Conservation (phyloP, 768 basidiomycete genomes). For the Fomitopsis serialis region DNA sequence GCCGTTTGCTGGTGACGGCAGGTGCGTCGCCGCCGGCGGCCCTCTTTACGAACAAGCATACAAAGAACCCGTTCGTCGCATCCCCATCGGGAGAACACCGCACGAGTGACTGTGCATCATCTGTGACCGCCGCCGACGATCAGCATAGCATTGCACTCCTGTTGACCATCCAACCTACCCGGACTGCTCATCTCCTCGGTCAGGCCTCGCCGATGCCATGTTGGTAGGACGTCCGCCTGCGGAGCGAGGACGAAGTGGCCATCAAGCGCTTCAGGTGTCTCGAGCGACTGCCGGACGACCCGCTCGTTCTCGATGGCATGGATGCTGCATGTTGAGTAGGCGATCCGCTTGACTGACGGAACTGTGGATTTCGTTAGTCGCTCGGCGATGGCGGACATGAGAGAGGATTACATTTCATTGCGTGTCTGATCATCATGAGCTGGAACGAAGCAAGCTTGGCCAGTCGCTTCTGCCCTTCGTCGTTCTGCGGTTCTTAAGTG, state of each 20-base stretch:
- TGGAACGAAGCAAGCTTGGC: slow-evolving; percentile 86
- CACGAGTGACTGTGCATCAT: slow-evolving; percentile 52
- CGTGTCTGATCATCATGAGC: slow-evolving; percentile 85
- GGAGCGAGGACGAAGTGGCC: slow-evolving; percentile 67
- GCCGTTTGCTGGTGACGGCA: slow-evolving; percentile 1
- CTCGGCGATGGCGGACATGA: background rate
- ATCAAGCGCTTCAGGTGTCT: slow-evolving; percentile 58
- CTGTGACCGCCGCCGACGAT: slow-evolving; percentile 26
- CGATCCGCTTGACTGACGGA: slow-evolving; percentile 71
- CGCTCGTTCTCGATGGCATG: slow-evolving; percentile 90
- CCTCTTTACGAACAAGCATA: slow-evolving; percentile 75
- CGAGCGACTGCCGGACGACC: slow-evolving; percentile 73
- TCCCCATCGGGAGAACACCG: slow-evolving; percentile 81
- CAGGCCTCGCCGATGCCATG: slow-evolving; percentile 80
- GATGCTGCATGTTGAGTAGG: slow-evolving; percentile 97
- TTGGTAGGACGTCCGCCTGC: slow-evolving; percentile 61
- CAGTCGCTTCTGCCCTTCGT: slow-evolving; percentile 61
- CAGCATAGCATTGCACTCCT: background rate
- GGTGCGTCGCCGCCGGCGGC: background rate
- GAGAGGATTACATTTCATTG: slow-evolving; percentile 76
- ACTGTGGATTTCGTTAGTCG: slow-evolving; percentile 38
- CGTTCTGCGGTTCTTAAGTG: slow-evolving; percentile 50
- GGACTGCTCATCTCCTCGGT: slow-evolving; percentile 53
- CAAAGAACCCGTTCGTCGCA: slow-evolving; percentile 95
- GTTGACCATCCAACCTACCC: slow-evolving; percentile 29